These are phyloP conservation scores for Eucalyptus leucophloia DNA, from an alignment of 345 rosid species.

Conservation along the genomic window DNA sequence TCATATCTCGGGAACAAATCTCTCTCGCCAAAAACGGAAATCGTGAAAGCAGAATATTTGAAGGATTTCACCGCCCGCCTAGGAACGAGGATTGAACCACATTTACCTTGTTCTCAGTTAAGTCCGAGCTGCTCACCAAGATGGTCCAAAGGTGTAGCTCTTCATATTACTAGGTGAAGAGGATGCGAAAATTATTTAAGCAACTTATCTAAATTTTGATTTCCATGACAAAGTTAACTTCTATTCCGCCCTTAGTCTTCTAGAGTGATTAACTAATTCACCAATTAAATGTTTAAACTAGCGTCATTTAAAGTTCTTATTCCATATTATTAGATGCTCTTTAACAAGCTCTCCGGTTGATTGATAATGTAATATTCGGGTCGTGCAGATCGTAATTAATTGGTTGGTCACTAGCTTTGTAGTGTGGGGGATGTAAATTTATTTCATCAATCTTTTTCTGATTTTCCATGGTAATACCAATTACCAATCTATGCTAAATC, in stretches of 20 bases:
- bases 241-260: too few relatives aligned
- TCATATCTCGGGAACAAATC: too few relatives aligned
- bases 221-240: neutral
- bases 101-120: neutral
- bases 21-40: too few relatives aligned
- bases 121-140: neutral
- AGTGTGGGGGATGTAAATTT: neutral
- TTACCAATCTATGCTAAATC: neutral
- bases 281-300: too few relatives aligned
- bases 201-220: neutral
- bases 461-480: neutral
- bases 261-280: too few relatives aligned
- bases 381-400: accelerated
- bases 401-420: neutral
- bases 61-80: too few relatives aligned
- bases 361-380: neutral
- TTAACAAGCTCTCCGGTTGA: too few relatives aligned
- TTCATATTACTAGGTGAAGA: neutral
- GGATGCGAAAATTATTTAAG: neutral
- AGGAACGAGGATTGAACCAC: neutral
- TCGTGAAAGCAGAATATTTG: too few relatives aligned
- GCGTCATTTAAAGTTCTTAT: too few relatives aligned
- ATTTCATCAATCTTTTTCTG: neutral
- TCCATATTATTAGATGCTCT: too few relatives aligned
- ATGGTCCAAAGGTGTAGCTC: neutral